Base-by-base conservation (phyloP, 495 filamentous ascomycete genomes). In the Neurospora tetraspora region DNA sequence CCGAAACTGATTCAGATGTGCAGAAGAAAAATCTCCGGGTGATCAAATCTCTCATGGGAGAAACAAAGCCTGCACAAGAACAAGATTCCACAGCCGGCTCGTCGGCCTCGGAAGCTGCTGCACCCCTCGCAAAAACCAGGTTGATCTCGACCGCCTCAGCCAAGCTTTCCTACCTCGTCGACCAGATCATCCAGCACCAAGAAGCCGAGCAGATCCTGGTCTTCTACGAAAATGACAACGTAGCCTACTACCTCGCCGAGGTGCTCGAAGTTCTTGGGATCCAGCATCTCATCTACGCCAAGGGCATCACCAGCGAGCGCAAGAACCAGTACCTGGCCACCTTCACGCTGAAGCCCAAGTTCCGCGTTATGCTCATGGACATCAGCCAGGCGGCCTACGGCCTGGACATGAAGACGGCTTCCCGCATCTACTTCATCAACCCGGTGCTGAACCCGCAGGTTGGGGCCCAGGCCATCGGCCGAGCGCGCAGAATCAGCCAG, bases 401-500 rank as follows among this genome's bases (percentile, higher is more conserved):
- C 0, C 84, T 98, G 0, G 93, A 97, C 75, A 88, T 98, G 77
- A 88, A 88, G 27, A 88, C 88, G 39, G 95, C 96, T 5, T 94
- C 90, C 0, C 86, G 95, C 1, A 91, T 98, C n/a, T 96, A 91
- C 83, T 97, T 98, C 76, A 86, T 97, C 73, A 96, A 93, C 72
- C 95, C 95, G 0, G 91, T 96, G 38, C 90, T 96, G 82, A 91
- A 93, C 69, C 92, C 93, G 0, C 91, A 92, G 73, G 87, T 97
- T 9, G 93, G 97, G 77, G 93, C 92, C 4, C 95, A 98, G 79
- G 95, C 95, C 4, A 92, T 98, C 74, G 97, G 95, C 75, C 91
- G 95, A 76, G 93, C 93, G 0, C 91, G 97, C 74, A 86, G 95
- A 37, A 97, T 98, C 74, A 93, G 93, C 3, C 95, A 97, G 78